Evolutionary conservation across 2,329 filamentous ascomycete species (phyloP).

Genomic region (Diplodia corticola): DNA sequence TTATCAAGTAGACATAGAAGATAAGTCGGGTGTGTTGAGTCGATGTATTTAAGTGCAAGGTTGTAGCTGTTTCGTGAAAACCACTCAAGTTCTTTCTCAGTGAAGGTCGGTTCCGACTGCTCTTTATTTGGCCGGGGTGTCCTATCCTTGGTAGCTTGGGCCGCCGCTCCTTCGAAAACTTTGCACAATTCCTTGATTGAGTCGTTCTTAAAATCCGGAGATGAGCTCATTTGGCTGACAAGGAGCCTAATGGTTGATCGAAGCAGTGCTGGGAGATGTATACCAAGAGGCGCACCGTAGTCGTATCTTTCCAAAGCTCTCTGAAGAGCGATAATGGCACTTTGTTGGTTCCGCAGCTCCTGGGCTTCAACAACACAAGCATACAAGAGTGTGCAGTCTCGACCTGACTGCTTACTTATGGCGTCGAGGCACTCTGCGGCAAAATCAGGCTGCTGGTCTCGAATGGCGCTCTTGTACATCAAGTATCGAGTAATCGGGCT

Average conservation of each 20-base stretch:
- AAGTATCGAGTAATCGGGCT: conserved; percentile 71
- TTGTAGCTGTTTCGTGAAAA: conserved; percentile 84
- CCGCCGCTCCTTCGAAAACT: conserved; percentile 54
- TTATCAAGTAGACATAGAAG: conserved; percentile 57
- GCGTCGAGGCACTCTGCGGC: conserved; percentile 65
- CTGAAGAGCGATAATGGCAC: conserved; percentile 61
- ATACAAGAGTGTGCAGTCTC: conserved; percentile 67
- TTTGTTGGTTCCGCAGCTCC: conserved; percentile 59
- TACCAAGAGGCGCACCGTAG: conserved; percentile 46
- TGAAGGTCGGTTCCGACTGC: conserved; percentile 54
- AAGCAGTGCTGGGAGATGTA: conserved; percentile 65
- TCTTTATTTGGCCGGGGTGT: conserved; percentile 41
- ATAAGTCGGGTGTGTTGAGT: conserved; percentile 56
- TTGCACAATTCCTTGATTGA: conserved; percentile 55
- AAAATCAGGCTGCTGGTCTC: conserved; percentile 56
- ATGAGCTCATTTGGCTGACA: conserved; percentile 30
- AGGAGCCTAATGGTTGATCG: conserved; percentile 60
- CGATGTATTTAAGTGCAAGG: conserved; percentile 63
- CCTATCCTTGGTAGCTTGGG: conserved; percentile 45
- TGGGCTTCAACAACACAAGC: conserved; percentile 80
- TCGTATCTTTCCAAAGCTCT: conserved; percentile 60
- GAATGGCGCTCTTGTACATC: conserved; percentile 71
- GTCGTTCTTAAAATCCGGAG: conserved; percentile 46
- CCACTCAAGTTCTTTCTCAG: conserved; percentile 71
- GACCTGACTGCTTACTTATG: conserved; percentile 55